Percentiles rank a stretch among this genome's conserved stretches.
Conservation (phyloP, 1,284 basidiomycete species). For the Pascua sp. region DNA sequence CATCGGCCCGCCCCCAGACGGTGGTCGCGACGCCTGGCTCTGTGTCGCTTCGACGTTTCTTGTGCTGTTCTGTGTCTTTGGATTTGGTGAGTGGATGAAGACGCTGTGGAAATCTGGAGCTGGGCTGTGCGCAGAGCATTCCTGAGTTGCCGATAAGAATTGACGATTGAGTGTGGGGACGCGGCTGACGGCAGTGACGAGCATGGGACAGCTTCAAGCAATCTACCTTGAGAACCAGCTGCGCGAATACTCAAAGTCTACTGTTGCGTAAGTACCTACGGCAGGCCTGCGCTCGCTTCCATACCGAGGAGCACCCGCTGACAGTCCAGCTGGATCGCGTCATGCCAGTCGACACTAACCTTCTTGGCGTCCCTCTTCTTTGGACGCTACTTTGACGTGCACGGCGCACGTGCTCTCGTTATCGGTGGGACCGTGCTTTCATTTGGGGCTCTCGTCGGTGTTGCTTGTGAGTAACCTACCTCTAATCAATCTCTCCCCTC, state of each 20-base stretch:
- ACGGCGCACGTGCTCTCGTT: slow-evolving; percentile 25
- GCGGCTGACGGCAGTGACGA: slow-evolving; percentile 18
- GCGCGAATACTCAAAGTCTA: slow-evolving; percentile 11
- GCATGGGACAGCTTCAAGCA: slow-evolving; percentile 23
- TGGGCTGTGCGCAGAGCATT: background rate
- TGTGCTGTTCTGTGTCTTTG: slow-evolving; percentile 26
- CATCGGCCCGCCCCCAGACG: slow-evolving; percentile 27
- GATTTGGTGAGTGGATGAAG: slow-evolving; percentile 14
- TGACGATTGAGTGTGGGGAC: slow-evolving; percentile 17
- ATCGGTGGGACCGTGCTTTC: slow-evolving; percentile 24
- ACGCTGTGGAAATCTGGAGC: too few species aligned
- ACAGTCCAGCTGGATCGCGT: slow-evolving; percentile 18
- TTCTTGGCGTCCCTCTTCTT: slow-evolving; percentile 20
- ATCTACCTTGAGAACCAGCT: slow-evolving; percentile 27
- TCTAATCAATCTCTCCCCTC: background rate
- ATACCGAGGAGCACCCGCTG: too few species aligned
- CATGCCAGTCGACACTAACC: slow-evolving; percentile 17
- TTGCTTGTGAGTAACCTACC: slow-evolving; percentile 11
- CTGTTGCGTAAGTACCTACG: slow-evolving; percentile 11
- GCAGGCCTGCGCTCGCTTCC: too few species aligned
- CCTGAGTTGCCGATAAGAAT: background rate
- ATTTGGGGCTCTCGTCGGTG: slow-evolving; percentile 31
- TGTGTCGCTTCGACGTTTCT: slow-evolving; percentile 23
- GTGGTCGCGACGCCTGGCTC: slow-evolving; percentile 25
- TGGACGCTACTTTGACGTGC: slow-evolving; percentile 28